phyloP scores from a whole-genome alignment of 1,284 basidiomycete species.

The Pulveroboletus sp. region DNA sequence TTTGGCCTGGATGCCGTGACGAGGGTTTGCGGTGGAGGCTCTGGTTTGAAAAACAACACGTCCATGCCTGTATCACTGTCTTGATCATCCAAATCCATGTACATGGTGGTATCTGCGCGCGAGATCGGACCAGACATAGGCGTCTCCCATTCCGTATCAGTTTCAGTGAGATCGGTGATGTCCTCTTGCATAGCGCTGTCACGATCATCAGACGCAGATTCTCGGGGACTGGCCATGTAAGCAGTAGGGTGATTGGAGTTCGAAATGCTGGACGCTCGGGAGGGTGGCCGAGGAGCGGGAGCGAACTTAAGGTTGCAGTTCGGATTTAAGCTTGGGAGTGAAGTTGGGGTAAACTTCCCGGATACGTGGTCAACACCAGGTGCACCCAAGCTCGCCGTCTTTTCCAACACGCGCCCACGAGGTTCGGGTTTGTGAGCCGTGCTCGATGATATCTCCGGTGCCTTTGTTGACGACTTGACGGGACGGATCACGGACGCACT shows the following conservation, averaged over 20 bases:
- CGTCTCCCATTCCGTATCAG: constrained; percentile 24
- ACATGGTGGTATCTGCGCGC: constrained; percentile 12
- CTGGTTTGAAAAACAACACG: constrained; percentile 6
- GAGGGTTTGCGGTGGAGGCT: background rate
- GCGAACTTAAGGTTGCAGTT: constrained; percentile 14
- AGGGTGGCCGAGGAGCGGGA: background rate
- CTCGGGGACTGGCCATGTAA: background rate
- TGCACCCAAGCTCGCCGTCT: constrained; percentile 11
- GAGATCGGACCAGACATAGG: background rate
- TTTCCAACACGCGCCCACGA: constrained; percentile 17
- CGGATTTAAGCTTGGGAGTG: constrained; percentile 17
- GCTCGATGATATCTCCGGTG: constrained; percentile 1
- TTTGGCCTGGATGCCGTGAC: constrained; percentile 1
- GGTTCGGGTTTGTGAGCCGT: background rate
- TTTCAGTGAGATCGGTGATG: constrained; percentile 24
- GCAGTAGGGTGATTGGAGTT: background rate
- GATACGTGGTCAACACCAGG: background rate
- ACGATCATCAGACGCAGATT: background rate
- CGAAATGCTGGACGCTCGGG: background rate
- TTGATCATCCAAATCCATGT: constrained; percentile 18
- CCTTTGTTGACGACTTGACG: background rate
- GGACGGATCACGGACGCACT: constrained; percentile 22
- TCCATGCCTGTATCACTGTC: constrained; percentile 19
- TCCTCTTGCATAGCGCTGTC: constrained; percentile 22
- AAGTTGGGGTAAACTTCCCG: constrained; percentile 19